Percentiles rank a stretch among this genome's conserved stretches.
Evolutionary conservation across 108 stramenopile species (phyloP).

Genomic region (Skeletonema tropicum): DNA sequence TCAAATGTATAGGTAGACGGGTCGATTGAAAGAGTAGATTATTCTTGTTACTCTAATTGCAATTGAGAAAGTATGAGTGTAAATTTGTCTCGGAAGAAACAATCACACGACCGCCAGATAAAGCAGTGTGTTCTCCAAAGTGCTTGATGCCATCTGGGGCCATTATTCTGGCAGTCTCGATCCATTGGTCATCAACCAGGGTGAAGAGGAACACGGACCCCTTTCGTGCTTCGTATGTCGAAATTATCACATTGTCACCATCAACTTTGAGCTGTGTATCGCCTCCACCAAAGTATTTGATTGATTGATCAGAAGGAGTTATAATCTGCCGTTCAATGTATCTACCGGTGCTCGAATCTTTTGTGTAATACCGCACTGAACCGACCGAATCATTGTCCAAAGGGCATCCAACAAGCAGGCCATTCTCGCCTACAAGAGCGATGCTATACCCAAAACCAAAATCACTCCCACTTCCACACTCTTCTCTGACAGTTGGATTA

Average conservation of each 20-base stretch:
- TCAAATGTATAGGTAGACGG: neutral
- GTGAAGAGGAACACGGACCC: neutral
- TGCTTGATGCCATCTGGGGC: neutral
- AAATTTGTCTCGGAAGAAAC: neutral
- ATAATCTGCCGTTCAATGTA: neutral
- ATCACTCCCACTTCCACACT: neutral
- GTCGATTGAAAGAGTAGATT: neutral
- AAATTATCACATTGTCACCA: neutral
- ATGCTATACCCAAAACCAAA: neutral
- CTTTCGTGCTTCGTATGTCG: neutral
- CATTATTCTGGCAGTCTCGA: neutral
- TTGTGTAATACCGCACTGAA: neutral
- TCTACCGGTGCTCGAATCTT: neutral
- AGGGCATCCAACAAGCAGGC: neutral
- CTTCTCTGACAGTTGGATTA: neutral
- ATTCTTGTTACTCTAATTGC: slow-evolving; percentile 2
- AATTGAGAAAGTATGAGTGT: neutral
- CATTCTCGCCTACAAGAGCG: neutral
- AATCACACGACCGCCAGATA: neutral
- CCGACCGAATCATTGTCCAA: neutral
- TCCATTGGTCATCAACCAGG: neutral
- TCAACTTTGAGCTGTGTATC: neutral
- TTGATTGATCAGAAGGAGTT: neutral
- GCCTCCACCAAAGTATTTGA: neutral
- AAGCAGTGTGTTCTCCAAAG: neutral